phyloP scores from a whole-genome alignment of 2,329 filamentous ascomycete genomes.

The Daldinia sp. region DNA sequence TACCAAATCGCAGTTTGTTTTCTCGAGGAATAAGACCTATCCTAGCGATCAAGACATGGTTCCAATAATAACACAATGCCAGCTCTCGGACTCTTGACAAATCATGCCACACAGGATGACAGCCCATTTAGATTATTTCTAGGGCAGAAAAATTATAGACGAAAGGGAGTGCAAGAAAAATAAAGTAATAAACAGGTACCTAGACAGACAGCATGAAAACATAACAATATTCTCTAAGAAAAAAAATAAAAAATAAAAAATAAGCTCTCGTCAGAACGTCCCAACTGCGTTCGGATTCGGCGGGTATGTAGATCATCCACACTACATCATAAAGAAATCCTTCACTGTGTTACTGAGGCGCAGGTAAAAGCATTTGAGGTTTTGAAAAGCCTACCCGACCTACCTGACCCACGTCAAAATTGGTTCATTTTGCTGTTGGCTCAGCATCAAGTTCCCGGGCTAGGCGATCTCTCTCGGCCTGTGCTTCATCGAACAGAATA shows the following conservation, averaged over 20 bases:
- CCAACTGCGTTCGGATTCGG: not conserved
- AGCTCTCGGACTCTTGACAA: constrained; percentile 22
- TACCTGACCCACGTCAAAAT: not conserved
- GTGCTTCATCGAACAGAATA: constrained; percentile 46
- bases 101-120: constrained; percentile 9
- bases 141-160: not conserved
- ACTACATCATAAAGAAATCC: not conserved
- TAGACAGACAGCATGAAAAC: too few relatives aligned
- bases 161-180: not conserved
- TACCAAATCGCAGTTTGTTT: constrained; percentile 1
- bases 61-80: constrained; percentile 21
- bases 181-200: too few relatives aligned
- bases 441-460: constrained; percentile 35
- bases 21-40: constrained; percentile 3
- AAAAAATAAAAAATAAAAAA: not conserved
- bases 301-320: not conserved
- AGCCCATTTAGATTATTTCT: not conserved
- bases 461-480: constrained; percentile 39
- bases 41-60: constrained; percentile 15
- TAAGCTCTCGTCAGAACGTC: not conserved
- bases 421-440: constrained; percentile 25
- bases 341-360: not conserved
- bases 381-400: not conserved
- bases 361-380: not conserved
- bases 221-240: too few relatives aligned